These are phyloP conservation scores for Danielozyma ontarioensis DNA, from an alignment of 805 yeast genomes.

Conservation along the genomic window DNA sequence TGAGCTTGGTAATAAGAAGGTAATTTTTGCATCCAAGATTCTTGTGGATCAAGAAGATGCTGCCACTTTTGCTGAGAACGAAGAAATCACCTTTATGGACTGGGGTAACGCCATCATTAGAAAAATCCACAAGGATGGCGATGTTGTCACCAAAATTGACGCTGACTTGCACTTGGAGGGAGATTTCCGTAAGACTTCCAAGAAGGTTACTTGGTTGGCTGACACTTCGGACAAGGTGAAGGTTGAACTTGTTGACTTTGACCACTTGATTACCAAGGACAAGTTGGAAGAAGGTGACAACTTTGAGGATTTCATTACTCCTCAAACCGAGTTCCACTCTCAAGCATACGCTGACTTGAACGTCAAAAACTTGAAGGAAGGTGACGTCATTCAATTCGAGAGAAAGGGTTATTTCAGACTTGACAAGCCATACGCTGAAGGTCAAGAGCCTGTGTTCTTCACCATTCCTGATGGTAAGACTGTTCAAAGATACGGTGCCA, in stretches of 20 bases:
- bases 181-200: constrained; percentile 93
- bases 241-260: constrained; percentile 85
- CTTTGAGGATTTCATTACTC: constrained; percentile 88
- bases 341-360: constrained; percentile 77
- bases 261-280: constrained; percentile 91
- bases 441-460: constrained; percentile 70
- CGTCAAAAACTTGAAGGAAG: constrained; percentile 69
- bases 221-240: constrained; percentile 65
- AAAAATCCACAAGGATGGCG: constrained; percentile 60
- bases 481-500: constrained; percentile 28
- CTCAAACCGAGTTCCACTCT: constrained; percentile 78
- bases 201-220: constrained; percentile 94
- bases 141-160: constrained; percentile 53
- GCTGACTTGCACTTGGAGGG: constrained; percentile 88
- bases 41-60: constrained; percentile 87
- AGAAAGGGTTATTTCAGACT: constrained; percentile 94
- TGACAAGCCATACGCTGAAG: constrained; percentile 54
- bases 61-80: constrained; percentile 61
- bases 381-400: constrained; percentile 90
- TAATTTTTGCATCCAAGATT: constrained; percentile 57
- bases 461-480: constrained; percentile 94
- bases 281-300: constrained; percentile 91
- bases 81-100: constrained; percentile 97
- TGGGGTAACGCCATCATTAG: constrained; percentile 93
- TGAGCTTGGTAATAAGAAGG: constrained; percentile 80